phyloP scores from a whole-genome alignment of 345 rosid genomes.

The Dipteronia dyeriana region DNA sequence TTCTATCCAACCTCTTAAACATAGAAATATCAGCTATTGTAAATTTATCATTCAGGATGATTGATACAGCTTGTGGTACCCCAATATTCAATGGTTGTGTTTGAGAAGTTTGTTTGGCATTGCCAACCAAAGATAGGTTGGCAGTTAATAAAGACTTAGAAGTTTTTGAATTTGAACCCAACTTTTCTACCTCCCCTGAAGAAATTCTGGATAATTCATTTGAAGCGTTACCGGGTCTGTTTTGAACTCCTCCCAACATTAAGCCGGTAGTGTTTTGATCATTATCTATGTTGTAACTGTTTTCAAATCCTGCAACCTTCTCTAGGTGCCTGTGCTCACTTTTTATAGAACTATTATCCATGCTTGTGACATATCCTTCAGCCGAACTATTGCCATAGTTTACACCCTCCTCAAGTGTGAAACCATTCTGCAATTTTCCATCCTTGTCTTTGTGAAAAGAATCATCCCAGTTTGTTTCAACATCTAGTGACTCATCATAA shows the following conservation, averaged over 20 bases:
- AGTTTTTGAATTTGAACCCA: slow-evolving; percentile 18
- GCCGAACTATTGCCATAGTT: slow-evolving; percentile 17
- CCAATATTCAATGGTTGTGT: slow-evolving; percentile 17
- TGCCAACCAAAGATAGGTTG: slow-evolving; percentile 25
- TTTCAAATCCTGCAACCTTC: slow-evolving; percentile 15
- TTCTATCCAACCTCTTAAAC: slow-evolving; percentile 32
- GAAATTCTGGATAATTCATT: slow-evolving; percentile 21
- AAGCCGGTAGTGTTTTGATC: slow-evolving; percentile 11
- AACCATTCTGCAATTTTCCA: slow-evolving; percentile 12
- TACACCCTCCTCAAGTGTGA: slow-evolving; percentile 4
- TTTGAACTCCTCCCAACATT: slow-evolving; percentile 10
- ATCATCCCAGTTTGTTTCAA: background rate
- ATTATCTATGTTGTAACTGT: background rate
- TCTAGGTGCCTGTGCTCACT: slow-evolving; percentile 6
- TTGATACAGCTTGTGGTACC: slow-evolving; percentile 25
- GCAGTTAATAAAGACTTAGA: slow-evolving; percentile 18
- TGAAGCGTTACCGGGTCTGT: slow-evolving; percentile 10
- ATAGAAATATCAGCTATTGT: slow-evolving; percentile 15
- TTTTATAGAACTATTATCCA: slow-evolving; percentile 13
- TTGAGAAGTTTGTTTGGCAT: slow-evolving; percentile 2
- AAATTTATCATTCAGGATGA: slow-evolving; percentile 16
- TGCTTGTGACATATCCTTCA: slow-evolving; percentile 15
- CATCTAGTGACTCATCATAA: background rate
- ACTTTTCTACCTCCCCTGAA: slow-evolving; percentile 17
- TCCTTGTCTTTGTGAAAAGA: slow-evolving; percentile 8